Conservation (phyloP, 1,284 basidiomycete genomes). For the Cerrena zonata region DNA sequence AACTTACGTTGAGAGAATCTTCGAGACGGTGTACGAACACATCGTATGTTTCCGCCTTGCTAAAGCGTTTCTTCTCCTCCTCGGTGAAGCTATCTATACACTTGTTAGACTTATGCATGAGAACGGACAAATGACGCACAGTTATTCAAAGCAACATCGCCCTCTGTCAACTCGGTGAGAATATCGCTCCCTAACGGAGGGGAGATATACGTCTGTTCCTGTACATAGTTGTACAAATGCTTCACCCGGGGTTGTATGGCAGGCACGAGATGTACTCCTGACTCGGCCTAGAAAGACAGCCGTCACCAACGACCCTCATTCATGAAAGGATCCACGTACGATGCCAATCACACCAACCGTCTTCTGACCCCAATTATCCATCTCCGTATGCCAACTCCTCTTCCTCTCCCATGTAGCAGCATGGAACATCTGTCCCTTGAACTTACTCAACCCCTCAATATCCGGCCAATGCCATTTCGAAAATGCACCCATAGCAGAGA, state of each 20-base stretch:
- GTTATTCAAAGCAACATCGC: constrained; percentile 33
- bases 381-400: constrained; percentile 41
- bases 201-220: constrained; percentile 58
- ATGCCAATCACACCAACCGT: constrained; percentile 56
- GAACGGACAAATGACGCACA: constrained; percentile 33
- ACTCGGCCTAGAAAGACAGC: constrained; percentile 64
- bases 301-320: not conserved
- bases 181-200: constrained; percentile 40
- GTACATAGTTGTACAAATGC: constrained; percentile 51
- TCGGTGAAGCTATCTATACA: constrained; percentile 44
- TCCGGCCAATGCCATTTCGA: constrained; percentile 16
- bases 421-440: constrained; percentile 14
- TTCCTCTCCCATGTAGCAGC: constrained; percentile 53
- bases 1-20: constrained; percentile 43
- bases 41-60: constrained; percentile 44
- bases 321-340: constrained; percentile 29
- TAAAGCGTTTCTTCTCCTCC: constrained; percentile 46
- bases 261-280: constrained; percentile 60
- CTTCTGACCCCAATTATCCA: constrained; percentile 49
- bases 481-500: constrained; percentile 10
- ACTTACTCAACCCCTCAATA: constrained; percentile 14
- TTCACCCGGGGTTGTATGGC: constrained; percentile 50
- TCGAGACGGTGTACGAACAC: constrained; percentile 48
- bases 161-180: constrained; percentile 34
- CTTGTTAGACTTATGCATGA: not conserved